These are phyloP conservation scores for Penicillium griseofulvum DNA, from an alignment of 2,329 filamentous ascomycete species.

Conservation along the genomic window DNA sequence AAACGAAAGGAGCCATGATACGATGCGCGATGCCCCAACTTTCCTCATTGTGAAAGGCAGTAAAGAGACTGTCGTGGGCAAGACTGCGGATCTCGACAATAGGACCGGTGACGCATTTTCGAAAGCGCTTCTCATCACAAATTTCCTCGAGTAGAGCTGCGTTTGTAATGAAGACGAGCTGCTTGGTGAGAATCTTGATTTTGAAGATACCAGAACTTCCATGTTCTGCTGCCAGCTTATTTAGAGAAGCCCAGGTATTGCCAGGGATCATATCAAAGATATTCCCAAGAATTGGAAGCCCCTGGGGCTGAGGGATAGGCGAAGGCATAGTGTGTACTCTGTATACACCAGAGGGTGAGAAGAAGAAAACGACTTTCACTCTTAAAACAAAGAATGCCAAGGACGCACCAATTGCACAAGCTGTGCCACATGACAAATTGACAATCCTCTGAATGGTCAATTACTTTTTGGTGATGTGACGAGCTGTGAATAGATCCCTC, in stretches of 20 bases:
- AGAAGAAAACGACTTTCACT: not conserved
- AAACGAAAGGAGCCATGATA: conserved; percentile 48
- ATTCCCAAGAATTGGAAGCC: conserved; percentile 54
- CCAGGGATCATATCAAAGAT: conserved; percentile 50
- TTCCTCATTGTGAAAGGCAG: conserved; percentile 47
- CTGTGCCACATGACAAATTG: not conserved
- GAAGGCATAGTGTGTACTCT: conserved; percentile 35
- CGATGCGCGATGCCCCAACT: conserved; percentile 66
- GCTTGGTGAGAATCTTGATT: conserved; percentile 48
- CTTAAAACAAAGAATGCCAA: not conserved
- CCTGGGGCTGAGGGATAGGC: conserved; percentile 53
- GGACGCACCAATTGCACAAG: not conserved
- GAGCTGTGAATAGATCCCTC: not conserved
- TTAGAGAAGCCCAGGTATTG: conserved; percentile 52
- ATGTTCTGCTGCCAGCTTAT: conserved; percentile 49
- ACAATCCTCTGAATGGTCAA: not conserved
- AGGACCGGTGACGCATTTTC: conserved; percentile 50
- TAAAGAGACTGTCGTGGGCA: conserved; percentile 67
- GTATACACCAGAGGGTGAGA: not conserved
- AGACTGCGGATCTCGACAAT: conserved; percentile 59
- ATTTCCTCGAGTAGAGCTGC: conserved; percentile 61
- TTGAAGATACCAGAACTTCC: conserved; percentile 60
- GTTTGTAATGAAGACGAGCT: conserved; percentile 53
- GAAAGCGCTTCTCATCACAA: conserved; percentile 65
- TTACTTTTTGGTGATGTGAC: not conserved